Conservation (phyloP, 257 asterid species). For the Rauvolfia tetraphylla region DNA sequence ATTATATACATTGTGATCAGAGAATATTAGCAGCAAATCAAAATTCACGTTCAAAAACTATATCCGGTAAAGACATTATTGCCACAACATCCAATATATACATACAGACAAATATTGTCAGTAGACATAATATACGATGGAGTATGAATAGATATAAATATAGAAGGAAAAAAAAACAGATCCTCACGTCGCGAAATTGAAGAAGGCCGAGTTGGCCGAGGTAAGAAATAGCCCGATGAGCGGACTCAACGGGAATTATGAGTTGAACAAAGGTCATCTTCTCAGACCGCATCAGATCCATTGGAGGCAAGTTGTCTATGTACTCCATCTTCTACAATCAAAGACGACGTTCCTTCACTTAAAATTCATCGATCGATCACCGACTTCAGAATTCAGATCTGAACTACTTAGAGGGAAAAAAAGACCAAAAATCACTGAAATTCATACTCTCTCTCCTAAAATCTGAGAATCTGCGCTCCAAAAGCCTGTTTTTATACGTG, state of each 20-base stretch:
- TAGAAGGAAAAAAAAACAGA: background rate
- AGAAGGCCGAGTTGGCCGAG: slow-evolving; percentile 93
- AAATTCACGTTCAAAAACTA: background rate
- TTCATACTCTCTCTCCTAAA: background rate
- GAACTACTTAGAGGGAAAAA: slow-evolving; percentile 9
- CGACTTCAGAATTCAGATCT: slow-evolving; percentile 44
- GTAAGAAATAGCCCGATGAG: slow-evolving; percentile 90
- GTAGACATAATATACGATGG: background rate
- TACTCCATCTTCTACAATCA: slow-evolving; percentile 60
- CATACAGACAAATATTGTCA: background rate
- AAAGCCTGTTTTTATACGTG: background rate
- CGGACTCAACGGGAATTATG: slow-evolving; percentile 91
- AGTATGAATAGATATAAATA: background rate
- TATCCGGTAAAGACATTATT: background rate
- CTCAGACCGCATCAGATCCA: slow-evolving; percentile 99
- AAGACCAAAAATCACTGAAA: background rate
- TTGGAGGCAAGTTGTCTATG: slow-evolving; percentile 61
- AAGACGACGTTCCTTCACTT: background rate
- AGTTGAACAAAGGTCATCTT: slow-evolving; percentile 89
- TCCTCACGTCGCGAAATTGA: slow-evolving; percentile 84
- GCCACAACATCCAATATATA: background rate
- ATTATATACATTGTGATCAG: background rate
- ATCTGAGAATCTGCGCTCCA: too few species aligned
- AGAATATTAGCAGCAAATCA: background rate
- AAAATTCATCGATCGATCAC: slow-evolving; percentile 6